A percentile compares a stretch with the other conserved stretches of the same genome.
These are phyloP conservation scores for Aspergillus ibericus DNA, from an alignment of 2,329 filamentous ascomycete species.

Conservation along the genomic window DNA sequence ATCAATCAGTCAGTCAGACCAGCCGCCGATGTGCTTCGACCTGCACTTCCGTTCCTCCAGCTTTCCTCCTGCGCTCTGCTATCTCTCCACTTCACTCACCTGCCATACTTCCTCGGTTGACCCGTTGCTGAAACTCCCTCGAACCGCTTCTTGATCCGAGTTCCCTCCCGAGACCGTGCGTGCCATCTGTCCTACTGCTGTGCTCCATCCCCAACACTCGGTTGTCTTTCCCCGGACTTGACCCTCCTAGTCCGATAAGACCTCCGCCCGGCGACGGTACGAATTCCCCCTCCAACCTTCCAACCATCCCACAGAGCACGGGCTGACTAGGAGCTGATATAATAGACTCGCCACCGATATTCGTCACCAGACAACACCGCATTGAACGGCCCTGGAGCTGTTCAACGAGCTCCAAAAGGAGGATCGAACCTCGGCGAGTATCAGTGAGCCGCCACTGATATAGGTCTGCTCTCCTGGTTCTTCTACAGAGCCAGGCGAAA, in stretches of 20 bases:
- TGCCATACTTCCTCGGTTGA: background rate
- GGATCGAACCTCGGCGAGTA: conserved; percentile 25
- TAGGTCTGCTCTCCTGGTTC: conserved; percentile 48
- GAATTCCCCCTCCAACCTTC: background rate
- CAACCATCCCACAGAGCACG: conserved; percentile 1
- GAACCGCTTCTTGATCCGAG: background rate
- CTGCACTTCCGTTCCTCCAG: conserved; percentile 9
- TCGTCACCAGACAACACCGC: background rate
- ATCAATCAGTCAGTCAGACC: conserved; percentile 13
- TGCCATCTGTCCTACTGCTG: background rate
- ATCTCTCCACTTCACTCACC: background rate
- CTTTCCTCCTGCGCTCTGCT: background rate
- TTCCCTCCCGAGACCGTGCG: background rate
- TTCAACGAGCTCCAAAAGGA: conserved; percentile 15
- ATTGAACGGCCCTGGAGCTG: conserved; percentile 7
- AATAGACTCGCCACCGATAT: background rate
- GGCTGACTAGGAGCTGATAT: background rate
- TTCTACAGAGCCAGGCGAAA: conserved; percentile 43
- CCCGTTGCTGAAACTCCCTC: background rate
- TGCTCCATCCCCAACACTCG: background rate
- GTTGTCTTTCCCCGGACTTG: conserved; percentile 9
- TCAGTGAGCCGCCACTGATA: conserved; percentile 32
- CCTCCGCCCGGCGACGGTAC: conserved; percentile 15
- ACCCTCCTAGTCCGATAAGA: conserved; percentile 22
- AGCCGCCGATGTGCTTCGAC: conserved; percentile 12